Percentiles rank a stretch among this genome's conserved stretches.
Evolutionary conservation across 768 basidiomycete species (phyloP).

Genomic region (Kwoniella sp.): DNA sequence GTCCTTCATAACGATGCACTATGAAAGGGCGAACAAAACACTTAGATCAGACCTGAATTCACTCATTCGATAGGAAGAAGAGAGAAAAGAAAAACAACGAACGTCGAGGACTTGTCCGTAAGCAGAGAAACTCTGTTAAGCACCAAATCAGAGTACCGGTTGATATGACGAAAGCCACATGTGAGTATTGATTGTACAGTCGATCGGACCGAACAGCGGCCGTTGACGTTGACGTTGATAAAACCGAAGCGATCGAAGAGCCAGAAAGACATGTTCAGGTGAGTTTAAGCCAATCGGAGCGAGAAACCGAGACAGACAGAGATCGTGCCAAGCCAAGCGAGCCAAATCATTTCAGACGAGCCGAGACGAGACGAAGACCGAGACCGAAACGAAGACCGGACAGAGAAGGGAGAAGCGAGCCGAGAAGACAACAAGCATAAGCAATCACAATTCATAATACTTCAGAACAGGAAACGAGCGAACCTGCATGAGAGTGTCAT

Average conservation of each 20-base stretch:
- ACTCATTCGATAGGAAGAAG: neutral
- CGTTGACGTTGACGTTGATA: neutral
- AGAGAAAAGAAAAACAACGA: constrained; percentile 60
- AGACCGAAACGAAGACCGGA: constrained; percentile 31
- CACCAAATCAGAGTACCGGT: constrained; percentile 6
- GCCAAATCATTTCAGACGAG: neutral
- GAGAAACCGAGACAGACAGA: constrained; percentile 36
- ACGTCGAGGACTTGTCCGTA: constrained; percentile 90
- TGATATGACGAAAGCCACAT: neutral
- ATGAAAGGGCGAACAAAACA: constrained; percentile 26
- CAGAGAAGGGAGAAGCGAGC: neutral
- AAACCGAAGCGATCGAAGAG: too few species aligned
- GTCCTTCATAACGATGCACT: constrained; percentile 98
- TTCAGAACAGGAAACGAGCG: constrained; percentile 55
- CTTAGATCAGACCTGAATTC: constrained; percentile 24
- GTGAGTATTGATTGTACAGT: neutral
- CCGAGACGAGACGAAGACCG: constrained; percentile 35
- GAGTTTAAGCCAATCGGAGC: neutral
- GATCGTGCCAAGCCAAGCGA: neutral
- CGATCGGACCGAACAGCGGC: constrained; percentile 5
- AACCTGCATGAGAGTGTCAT: constrained; percentile 85
- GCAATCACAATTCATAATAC: constrained; percentile 4
- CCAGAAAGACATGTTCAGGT: constrained; percentile 3
- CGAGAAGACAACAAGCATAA: constrained; percentile 35
- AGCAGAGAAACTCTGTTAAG: constrained; percentile 74